phyloP scores from a whole-genome alignment of 106 monocot genomes.

The Dactylorhiza incarnata region DNA sequence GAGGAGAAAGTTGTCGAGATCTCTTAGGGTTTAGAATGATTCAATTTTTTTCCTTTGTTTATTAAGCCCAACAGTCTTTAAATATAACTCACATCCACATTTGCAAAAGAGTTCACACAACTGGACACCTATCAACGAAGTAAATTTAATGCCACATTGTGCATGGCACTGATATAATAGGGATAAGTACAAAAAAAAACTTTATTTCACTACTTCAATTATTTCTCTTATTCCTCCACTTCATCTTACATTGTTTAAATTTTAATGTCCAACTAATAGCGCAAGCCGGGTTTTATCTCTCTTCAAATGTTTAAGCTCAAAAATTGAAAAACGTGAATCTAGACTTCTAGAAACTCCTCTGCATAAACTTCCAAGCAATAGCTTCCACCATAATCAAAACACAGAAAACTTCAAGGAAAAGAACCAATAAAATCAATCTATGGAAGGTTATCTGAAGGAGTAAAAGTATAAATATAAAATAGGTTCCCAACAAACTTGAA shows the following conservation, averaged over 20 bases:
- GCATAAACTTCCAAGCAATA: not conserved
- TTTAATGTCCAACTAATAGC: not conserved
- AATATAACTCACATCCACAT: no score
- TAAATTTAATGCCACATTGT: not conserved
- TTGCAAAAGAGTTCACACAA: no score
- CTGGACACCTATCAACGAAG: not conserved
- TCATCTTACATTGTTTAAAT: not conserved
- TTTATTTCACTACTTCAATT: not conserved
- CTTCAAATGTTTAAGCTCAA: not conserved
- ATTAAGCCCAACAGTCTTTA: no score
- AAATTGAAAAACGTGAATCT: not conserved
- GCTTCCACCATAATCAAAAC: not conserved
- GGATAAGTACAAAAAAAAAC: not conserved
- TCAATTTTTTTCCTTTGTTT: no score
- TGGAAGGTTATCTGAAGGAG: not conserved
- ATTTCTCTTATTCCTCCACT: not conserved
- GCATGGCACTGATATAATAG: not conserved
- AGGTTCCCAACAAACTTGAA: not conserved
- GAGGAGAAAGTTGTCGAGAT: no score
- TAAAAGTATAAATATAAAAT: not conserved
- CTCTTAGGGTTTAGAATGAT: no score
- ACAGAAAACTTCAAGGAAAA: not conserved
- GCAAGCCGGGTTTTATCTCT: not conserved
- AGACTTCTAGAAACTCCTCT: not conserved
- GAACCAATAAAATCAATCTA: not conserved